Evolutionary conservation across 129 eudicot genomes (phyloP).

Genomic region (Flaveria brownii): DNA sequence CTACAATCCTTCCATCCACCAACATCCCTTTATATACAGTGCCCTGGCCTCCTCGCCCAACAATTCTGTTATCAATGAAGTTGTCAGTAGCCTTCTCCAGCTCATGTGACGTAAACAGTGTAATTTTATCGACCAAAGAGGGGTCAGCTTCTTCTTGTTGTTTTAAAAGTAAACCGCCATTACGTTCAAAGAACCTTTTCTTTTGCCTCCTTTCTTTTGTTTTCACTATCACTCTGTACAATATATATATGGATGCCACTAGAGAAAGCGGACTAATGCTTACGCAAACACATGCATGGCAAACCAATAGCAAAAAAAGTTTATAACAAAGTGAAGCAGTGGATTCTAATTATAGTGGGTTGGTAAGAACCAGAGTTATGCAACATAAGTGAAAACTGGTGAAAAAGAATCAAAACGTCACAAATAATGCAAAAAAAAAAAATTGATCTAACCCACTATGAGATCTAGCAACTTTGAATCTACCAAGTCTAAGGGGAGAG

Average conservation of each 20-base stretch:
- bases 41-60: background rate
- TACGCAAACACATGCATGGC: background rate
- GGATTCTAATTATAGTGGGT: no score
- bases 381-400: no score
- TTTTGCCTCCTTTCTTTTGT: constrained; percentile 11
- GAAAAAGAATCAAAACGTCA: no score
- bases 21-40: background rate
- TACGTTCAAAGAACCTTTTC: constrained; percentile 28
- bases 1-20: background rate
- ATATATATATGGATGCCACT: background rate
- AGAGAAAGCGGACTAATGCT: background rate
- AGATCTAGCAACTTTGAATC: no score
- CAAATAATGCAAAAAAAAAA: no score
- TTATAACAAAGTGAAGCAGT: no score
- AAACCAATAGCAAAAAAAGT: no score
- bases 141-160: constrained; percentile 33
- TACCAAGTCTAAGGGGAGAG: no score
- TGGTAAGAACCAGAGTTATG: no score
- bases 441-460: no score
- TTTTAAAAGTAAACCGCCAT: constrained; percentile 39
- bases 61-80: background rate
- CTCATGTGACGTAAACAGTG: constrained; percentile 32
- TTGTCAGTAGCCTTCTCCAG: constrained; percentile 33
- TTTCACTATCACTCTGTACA: background rate
- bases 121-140: constrained; percentile 27